Base-by-base conservation (phyloP, 352 stramenopile genomes). In the Halophytophthora batemanensis region DNA sequence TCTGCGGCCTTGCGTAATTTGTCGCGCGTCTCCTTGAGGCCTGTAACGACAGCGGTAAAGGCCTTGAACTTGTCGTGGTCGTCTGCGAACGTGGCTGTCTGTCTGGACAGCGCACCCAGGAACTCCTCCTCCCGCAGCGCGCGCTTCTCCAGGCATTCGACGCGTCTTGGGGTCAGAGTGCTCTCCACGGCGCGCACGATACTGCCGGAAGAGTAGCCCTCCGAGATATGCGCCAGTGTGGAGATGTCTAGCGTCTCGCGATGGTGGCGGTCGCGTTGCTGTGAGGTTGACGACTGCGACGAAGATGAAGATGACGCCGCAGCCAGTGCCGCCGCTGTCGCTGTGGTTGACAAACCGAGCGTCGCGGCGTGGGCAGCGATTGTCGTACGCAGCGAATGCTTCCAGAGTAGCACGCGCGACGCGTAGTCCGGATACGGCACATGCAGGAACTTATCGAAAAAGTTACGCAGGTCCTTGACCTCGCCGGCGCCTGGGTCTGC, bases 361-460 rank as follows among this genome's bases (percentile, higher is more conserved):
- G 65, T 54, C 7, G 65, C 44, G 22, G 65, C 53, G 58, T 82
- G 66, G 10, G 40, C 36, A 6, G 64, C 49, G 18, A 96, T 72
- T 2, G 71, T 77, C 18, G 62, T 54, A 12, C 77, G 56, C 29
- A 98, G 65, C 28, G 81, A 74, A 15, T 87, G 52, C 45, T 89
- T 83, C 94, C 94, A 98, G 7, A 98, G 64, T 52, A 96, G 63
- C 28, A 96, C 68, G 15, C 93, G 78, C 34, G 88, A 92, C 11
- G 88, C 66, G 57, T 98, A 97, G 67, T 98, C 87, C 6, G 90
- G 90, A 53, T 91, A 95, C 38, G 94, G 92, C 33, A 97, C 69
- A 57, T 97, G 95, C 2, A 98, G 53, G 43, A 94, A 94, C 56
- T 95, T 96, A 61, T 98, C 88, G 61, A 98, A 98, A 62, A 89